Evolutionary conservation across 2,329 filamentous ascomycete species (phyloP).

Genomic region (Claviceps pazoutovae): DNA sequence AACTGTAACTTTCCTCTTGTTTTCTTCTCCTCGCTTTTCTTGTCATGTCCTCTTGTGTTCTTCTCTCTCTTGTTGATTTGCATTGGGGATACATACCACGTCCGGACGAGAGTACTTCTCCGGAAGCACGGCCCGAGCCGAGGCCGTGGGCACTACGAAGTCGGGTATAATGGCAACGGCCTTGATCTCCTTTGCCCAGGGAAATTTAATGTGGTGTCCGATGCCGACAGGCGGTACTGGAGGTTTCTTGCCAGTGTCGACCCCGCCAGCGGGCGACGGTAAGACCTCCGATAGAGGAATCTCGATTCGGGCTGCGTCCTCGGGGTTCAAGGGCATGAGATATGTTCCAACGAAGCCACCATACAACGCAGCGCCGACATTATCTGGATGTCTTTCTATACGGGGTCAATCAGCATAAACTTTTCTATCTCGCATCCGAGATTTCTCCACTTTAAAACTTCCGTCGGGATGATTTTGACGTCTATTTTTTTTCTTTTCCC

Average conservation of each 20-base stretch:
- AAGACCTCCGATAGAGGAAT: conserved; percentile 91
- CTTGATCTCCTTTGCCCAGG: conserved; percentile 90
- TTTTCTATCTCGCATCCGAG: no score
- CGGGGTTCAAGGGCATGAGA: conserved; percentile 77
- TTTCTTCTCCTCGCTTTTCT: neutral
- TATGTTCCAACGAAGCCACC: conserved; percentile 96
- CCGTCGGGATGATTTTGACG: neutral
- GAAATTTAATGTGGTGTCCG: conserved; percentile 91
- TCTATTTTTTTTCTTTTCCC: neutral
- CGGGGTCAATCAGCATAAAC: neutral
- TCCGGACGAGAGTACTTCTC: conserved; percentile 66
- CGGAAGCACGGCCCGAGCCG: conserved; percentile 75
- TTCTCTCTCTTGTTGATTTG: neutral
- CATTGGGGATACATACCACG: conserved; percentile 44
- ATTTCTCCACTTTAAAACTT: neutral
- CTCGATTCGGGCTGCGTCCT: conserved; percentile 80
- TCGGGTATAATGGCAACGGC: conserved; percentile 91
- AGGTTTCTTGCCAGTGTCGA: conserved; percentile 76
- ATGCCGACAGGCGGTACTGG: conserved; percentile 85
- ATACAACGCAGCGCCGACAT: conserved; percentile 87
- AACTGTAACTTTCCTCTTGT: neutral
- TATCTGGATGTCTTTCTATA: conserved; percentile 75
- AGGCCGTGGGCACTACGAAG: conserved; percentile 90
- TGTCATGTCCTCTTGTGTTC: neutral
- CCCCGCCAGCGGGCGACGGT: conserved; percentile 75